Base-by-base conservation (phyloP, 1,284 basidiomycete genomes). In the Cutaneotrichosporon cavernicola region DNA sequence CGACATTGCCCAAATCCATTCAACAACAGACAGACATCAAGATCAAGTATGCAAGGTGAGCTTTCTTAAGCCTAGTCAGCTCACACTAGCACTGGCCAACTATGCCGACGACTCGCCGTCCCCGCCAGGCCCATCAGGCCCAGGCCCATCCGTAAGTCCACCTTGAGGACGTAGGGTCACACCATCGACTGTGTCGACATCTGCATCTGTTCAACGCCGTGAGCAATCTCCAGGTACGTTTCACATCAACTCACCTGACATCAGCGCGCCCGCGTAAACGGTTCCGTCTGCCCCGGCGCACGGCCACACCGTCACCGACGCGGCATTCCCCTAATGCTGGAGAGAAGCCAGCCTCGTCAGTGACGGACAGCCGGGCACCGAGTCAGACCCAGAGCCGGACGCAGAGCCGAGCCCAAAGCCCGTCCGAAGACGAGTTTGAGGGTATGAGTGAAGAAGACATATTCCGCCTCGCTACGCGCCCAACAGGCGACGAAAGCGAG, bases 401-500 rank as follows among this genome's bases (percentile, higher is more conserved):
- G 52, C 30, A 4, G 18, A 46, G 43, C 43, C 43, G 43, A 7
- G 18, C 52, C 40, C 16, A 7, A 30, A 2, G 10, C 21, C 49
- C 38, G 11, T 13, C 46, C 18, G 50, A 57, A n/a, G 47, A 56
- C 18, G 46, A 56, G 32, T 61, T 61, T 32, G 49, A 36, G 18
- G 59, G 58, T n/a, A 61, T 64, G 63, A 57, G 47, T 13, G 64
- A 61, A 18, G 40, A 55, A 9, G 63, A 65, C 34, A 60, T 64
- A 46, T 60, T 64, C 47, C 62, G 56, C 16, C 47, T 32, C 9
- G 58, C 32, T 1, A 59, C 47, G 13, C 47, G 47, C 18, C 61
- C n/a, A 86, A 89, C 68, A 82, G 84, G 34, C 3, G 89, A 85
- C 8, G 70, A 87, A 4, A 82, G 82, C 0, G 86, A 91, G 70